Percentiles rank a stretch among this genome's conserved stretches.
Conservation (phyloP, 139 green algal genomes). For the Spirogloea muscicola region DNA sequence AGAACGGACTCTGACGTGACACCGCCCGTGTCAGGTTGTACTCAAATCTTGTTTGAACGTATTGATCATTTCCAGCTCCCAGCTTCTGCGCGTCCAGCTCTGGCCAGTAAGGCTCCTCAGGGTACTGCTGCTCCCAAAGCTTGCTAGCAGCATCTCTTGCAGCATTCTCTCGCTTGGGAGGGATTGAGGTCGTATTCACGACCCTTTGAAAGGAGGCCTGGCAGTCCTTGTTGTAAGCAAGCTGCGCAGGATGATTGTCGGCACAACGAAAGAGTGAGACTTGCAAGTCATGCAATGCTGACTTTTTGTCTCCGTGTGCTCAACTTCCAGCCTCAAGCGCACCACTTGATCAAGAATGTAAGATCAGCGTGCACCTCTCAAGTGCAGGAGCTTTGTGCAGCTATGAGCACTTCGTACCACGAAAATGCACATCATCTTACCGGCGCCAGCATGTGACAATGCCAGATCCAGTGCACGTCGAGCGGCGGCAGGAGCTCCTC, state of each 20-base stretch:
- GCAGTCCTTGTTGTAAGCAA: constrained; percentile 21
- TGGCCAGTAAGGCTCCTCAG: constrained; percentile 8
- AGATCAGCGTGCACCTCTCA: not conserved
- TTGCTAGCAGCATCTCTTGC: too few relatives aligned
- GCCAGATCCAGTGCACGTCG: constrained; percentile 40
- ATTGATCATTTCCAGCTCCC: too few relatives aligned
- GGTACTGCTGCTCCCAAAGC: constrained; percentile 16
- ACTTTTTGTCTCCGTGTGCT: too few relatives aligned
- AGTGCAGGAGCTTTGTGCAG: not conserved
- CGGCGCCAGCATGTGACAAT: constrained; percentile 13
- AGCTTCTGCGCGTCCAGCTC: not conserved
- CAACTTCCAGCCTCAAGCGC: not conserved
- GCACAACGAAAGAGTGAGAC: not conserved
- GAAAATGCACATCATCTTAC: not conserved
- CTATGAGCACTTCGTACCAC: not conserved
- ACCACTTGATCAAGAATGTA: not conserved
- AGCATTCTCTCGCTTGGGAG: too few relatives aligned
- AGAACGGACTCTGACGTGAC: constrained; percentile 8
- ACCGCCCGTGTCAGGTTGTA: not conserved
- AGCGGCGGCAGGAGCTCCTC: constrained; percentile 18
- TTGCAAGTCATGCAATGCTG: too few relatives aligned
- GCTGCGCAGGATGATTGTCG: not conserved
- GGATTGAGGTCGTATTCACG: too few relatives aligned
- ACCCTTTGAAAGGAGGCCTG: too few relatives aligned
- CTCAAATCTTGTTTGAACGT: too few relatives aligned